These are phyloP conservation scores for Nemophila menziesii DNA, from an alignment of 257 asterid species.

Conservation along the genomic window DNA sequence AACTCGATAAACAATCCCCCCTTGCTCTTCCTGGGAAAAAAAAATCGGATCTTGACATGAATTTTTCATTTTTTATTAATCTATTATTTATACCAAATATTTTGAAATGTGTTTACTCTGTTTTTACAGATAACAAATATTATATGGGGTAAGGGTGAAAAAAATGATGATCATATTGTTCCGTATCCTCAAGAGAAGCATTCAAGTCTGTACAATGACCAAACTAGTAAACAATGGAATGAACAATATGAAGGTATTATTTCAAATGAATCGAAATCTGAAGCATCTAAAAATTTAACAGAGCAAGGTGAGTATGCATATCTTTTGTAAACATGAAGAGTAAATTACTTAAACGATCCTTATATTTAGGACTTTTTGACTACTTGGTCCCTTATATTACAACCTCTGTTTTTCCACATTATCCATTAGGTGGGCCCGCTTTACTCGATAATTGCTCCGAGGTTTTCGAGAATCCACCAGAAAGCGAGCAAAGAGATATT, in stretches of 20 bases:
- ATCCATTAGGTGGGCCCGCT: constrained; percentile 35
- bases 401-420: constrained; percentile 9
- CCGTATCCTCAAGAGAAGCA: constrained; percentile 58
- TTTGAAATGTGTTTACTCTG: constrained; percentile 3
- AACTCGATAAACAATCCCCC: no score
- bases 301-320: constrained; percentile 26
- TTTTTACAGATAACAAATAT: constrained; percentile 62
- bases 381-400: neutral
- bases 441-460: constrained; percentile 33
- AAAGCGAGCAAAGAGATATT: constrained; percentile 51
- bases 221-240: constrained; percentile 38
- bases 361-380: no score
- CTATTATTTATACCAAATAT: neutral
- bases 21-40: no score
- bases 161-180: constrained; percentile 70
- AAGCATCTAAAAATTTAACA: constrained; percentile 18
- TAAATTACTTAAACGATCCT: neutral
- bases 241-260: constrained; percentile 24
- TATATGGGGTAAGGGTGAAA: constrained; percentile 70
- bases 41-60: neutral
- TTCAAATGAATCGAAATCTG: constrained; percentile 30
- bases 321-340: neutral
- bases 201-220: constrained; percentile 28
- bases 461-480: constrained; percentile 41
- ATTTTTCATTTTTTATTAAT: neutral